phyloP scores from a whole-genome alignment of 2,329 filamentous ascomycete genomes.

The Phaeosphaeriaceae sp. region DNA sequence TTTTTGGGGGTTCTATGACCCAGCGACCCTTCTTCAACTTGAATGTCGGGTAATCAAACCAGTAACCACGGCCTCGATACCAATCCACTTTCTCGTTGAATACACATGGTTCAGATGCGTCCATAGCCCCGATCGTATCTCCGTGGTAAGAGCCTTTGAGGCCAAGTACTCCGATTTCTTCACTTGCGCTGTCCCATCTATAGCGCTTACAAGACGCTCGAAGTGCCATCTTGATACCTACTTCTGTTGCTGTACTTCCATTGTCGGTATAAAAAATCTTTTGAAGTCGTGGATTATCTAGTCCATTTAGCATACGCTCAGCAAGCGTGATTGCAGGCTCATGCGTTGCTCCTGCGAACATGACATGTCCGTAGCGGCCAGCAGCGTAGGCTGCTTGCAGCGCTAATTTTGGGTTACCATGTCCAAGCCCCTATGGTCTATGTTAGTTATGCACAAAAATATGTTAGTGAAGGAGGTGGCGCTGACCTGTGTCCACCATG shows the following conservation, averaged over 20 bases:
- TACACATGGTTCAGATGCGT: conserved; percentile 76
- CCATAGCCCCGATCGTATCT: conserved; percentile 89
- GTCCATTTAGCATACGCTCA: conserved; percentile 64
- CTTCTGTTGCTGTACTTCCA: conserved; percentile 82
- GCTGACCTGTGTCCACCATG: conserved; percentile 83
- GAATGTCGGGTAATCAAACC: conserved; percentile 80
- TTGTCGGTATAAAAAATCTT: conserved; percentile 87
- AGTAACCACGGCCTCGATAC: conserved; percentile 79
- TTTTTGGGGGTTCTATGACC: conserved; percentile 64
- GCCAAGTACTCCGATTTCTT: conserved; percentile 71
- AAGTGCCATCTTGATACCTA: conserved; percentile 84
- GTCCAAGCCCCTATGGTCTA: conserved; percentile 64
- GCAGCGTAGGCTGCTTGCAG: conserved; percentile 81
- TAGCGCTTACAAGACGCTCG: conserved; percentile 72
- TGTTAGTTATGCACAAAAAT: not conserved
- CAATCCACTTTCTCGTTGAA: conserved; percentile 87
- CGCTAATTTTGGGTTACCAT: conserved; percentile 74
- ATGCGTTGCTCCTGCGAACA: conserved; percentile 84
- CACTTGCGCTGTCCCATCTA: conserved; percentile 64
- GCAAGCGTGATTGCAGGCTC: conserved; percentile 76
- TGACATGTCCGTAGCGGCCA: conserved; percentile 84
- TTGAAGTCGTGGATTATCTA: conserved; percentile 68
- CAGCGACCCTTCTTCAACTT: conserved; percentile 71
- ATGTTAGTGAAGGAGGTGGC: not conserved
- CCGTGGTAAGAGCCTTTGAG: conserved; percentile 84